Conservation (phyloP, 1,284 basidiomycete genomes). For the Butyriboletus appendiculatus region DNA sequence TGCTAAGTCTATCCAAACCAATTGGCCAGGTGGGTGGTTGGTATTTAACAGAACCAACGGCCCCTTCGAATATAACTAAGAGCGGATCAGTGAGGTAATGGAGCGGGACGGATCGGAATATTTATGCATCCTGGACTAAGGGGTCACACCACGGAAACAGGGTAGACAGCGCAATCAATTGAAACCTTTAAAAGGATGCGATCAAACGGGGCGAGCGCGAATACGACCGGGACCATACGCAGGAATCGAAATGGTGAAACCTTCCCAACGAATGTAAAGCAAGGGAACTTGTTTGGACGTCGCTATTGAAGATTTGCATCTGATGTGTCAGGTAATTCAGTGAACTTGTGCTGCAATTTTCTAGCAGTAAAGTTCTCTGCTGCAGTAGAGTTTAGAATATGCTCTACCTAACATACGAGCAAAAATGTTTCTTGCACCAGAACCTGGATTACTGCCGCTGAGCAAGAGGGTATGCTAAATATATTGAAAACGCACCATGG, state of each 20-base stretch:
- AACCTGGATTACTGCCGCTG: constrained; percentile 37
- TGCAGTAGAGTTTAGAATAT: constrained; percentile 44
- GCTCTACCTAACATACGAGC: constrained; percentile 45
- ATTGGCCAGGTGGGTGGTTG: background rate
- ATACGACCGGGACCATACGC: background rate
- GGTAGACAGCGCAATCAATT: constrained; percentile 2
- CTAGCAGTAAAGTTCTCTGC: constrained; percentile 42
- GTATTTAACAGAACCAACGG: background rate
- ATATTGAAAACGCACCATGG: constrained; percentile 1
- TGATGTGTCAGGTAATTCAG: background rate
- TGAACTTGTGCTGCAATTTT: background rate
- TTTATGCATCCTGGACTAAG: constrained; percentile 6
- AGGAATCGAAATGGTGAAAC: constrained; percentile 1
- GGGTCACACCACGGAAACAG: background rate
- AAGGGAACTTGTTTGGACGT: background rate
- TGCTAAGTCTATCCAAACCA: background rate
- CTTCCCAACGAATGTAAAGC: background rate
- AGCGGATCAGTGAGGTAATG: background rate
- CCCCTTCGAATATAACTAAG: background rate
- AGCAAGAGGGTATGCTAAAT: background rate
- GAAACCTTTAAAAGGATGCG: constrained; percentile 15
- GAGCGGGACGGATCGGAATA: constrained; percentile 19
- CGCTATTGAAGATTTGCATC: background rate
- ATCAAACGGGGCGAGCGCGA: background rate
- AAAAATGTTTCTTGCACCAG: constrained; percentile 46